These are phyloP conservation scores for Chondrostereum purpureum DNA, from an alignment of 1,284 basidiomycete genomes.

Conservation along the genomic window DNA sequence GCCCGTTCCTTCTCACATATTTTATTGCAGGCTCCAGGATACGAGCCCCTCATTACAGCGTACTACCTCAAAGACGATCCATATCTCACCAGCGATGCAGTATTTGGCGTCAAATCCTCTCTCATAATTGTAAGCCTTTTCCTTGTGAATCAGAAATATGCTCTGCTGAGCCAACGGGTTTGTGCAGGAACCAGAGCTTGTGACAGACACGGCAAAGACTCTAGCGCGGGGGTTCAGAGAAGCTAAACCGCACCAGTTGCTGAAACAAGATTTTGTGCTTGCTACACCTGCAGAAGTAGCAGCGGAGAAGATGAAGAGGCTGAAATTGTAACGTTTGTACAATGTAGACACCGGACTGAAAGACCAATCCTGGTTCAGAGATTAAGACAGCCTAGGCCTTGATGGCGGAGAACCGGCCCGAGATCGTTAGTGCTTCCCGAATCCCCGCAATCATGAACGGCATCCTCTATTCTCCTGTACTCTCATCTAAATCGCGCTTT, in stretches of 20 bases:
- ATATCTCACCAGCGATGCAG: conserved; percentile 62
- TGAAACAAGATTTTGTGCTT: conserved; percentile 58
- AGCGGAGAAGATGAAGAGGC: conserved; percentile 22
- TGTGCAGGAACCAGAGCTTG: conserved; percentile 38
- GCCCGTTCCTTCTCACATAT: no score
- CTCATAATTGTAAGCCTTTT: conserved; percentile 29
- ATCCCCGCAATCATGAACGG: no score
- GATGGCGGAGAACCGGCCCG: no score
- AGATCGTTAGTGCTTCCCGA: no score
- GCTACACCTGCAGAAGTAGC: conserved; percentile 45
- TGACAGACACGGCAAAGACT: conserved; percentile 48
- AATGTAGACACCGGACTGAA: no score
- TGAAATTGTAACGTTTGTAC: no score
- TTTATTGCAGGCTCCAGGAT: conserved; percentile 46
- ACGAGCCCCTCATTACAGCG: conserved; percentile 66
- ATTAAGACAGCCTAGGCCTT: no score
- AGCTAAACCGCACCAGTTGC: conserved; percentile 51
- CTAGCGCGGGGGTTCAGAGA: conserved; percentile 57
- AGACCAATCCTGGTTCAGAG: no score
- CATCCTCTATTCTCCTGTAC: no score
- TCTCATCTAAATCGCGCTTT: no score
- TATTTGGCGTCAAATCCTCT: conserved; percentile 76
- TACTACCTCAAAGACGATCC: conserved; percentile 69
- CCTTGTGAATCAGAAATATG: not conserved
- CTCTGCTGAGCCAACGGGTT: not conserved